Percentiles rank a stretch among this genome's conserved stretches.
phyloP scores from a whole-genome alignment of 176 grass and related monocot species.

The Carex littledalei region DNA sequence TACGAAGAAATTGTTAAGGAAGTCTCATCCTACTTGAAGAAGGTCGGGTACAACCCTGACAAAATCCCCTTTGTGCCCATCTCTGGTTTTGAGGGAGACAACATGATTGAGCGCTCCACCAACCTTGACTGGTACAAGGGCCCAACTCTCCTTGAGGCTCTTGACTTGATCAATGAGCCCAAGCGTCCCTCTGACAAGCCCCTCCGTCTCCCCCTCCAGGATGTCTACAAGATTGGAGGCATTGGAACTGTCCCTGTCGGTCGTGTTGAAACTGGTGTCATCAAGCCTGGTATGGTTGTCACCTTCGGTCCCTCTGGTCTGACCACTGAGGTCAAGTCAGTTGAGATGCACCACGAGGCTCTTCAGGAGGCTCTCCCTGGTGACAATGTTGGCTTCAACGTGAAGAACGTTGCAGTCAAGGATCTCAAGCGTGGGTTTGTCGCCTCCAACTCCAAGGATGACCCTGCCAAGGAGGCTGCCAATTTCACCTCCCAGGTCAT shows the following conservation, averaged over 20 bases:
- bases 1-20: constrained; percentile 85
- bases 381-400: constrained; percentile 79
- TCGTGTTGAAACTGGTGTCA: constrained; percentile 69
- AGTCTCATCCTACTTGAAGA: constrained; percentile 74
- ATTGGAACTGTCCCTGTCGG: constrained; percentile 83
- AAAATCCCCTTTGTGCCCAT: constrained; percentile 76
- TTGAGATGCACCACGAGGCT: constrained; percentile 95
- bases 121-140: constrained; percentile 95
- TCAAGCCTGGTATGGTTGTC: constrained; percentile 79
- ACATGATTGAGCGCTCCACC: constrained; percentile 84
- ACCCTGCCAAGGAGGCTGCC: constrained; percentile 83
- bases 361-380: constrained; percentile 66
- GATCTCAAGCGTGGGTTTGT: constrained; percentile 83
- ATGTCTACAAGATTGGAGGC: constrained; percentile 97
- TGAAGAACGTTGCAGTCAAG: constrained; percentile 86
- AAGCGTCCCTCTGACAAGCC: constrained; percentile 94
- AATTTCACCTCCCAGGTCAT: constrained; percentile 88
- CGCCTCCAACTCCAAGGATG: constrained; percentile 86
- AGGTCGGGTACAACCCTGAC: constrained; percentile 80
- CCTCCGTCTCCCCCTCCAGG: constrained; percentile 92
- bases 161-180: constrained; percentile 69
- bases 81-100: constrained; percentile 82
- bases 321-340: constrained; percentile 88
- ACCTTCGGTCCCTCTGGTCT: constrained; percentile 72
- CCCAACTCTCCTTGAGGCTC: constrained; percentile 70